These are phyloP conservation scores for Leptodontidium sp. DNA, from an alignment of 2,329 filamentous ascomycete species.

Conservation along the genomic window DNA sequence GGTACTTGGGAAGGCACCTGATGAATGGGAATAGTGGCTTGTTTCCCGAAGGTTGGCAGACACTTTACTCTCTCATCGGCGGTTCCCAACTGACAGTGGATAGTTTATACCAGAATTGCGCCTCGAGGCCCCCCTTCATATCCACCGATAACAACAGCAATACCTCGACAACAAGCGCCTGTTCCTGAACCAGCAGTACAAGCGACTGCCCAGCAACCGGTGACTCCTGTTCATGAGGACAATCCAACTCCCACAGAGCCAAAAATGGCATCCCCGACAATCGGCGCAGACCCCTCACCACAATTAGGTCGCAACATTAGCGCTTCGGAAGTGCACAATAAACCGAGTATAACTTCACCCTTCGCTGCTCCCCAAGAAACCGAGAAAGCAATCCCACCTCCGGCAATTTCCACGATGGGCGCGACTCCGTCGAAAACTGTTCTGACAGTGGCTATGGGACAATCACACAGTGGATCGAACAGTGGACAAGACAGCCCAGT, in stretches of 20 bases:
- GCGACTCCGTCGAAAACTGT: slow-evolving; percentile 47
- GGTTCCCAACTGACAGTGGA: slow-evolving; percentile 29
- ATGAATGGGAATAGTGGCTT: slow-evolving; percentile 78
- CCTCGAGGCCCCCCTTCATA: slow-evolving; percentile 45
- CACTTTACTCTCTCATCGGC: slow-evolving; percentile 8
- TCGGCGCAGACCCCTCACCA: slow-evolving; percentile 35
- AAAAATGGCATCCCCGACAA: slow-evolving; percentile 28
- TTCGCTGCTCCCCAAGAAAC: slow-evolving; percentile 46
- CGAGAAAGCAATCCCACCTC: slow-evolving; percentile 21
- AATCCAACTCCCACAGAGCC: slow-evolving; percentile 25
- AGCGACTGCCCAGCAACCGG: slow-evolving; percentile 23
- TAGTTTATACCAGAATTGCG: slow-evolving; percentile 48
- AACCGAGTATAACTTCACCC: slow-evolving; percentile 50
- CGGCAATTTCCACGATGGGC: slow-evolving; percentile 30
- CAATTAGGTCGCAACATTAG: slow-evolving; percentile 46
- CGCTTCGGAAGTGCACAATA: slow-evolving; percentile 34
- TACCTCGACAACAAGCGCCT: slow-evolving; percentile 29
- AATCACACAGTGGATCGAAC: slow-evolving; percentile 49
- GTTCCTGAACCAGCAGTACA: slow-evolving; percentile 26
- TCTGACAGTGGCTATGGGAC: slow-evolving; percentile 56
- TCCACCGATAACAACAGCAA: slow-evolving; percentile 36
- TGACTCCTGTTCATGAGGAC: slow-evolving; percentile 24
- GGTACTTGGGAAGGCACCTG: slow-evolving; percentile 81
- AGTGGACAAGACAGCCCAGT: slow-evolving; percentile 74
- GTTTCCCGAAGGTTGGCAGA: slow-evolving; percentile 76